Base-by-base conservation (phyloP, 495 filamentous ascomycete species). In the Jackrogersella multiformis region DNA sequence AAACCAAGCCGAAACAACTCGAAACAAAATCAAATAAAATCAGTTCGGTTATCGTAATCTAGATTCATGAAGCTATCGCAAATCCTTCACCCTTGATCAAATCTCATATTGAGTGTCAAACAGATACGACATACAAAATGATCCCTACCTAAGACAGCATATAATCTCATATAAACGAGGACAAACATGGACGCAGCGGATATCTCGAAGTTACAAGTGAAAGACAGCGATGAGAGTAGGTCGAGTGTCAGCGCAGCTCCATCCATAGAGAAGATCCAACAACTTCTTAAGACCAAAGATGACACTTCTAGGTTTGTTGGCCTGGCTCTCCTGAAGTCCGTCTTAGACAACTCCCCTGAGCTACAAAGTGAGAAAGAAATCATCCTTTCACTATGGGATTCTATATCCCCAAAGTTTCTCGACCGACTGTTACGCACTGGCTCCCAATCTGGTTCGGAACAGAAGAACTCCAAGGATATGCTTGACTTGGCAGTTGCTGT, bases 261-360 rank as follows among this genome's bases (percentile, higher is more conserved):
- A 23, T 73, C 73, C 2, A 35, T 82, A 44, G 62, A 77, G 36
- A 81, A 82, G 55, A 78, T 84, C 41, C 68, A 80, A 49, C 66
- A 75, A 0, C 76, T 87, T 18, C 79, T 90, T 6, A 76, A 77
- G 42, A 65, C 85, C 56, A 85, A 84, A 16, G 84, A 88, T 67
- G 88, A 90, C 64, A 90, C 87, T 0, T 84, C 84, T 4, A 82
- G 85, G 48, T 89, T 90, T 53, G 87, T 90, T 35, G 88, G 88
- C 0, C 77, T 90, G n/a, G 84, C 88, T 0, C 74, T 90, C 38
- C 73, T 90, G 35, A 88, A 85, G 56, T 82, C 85, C 6, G 72
- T 88, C 4, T 76, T 89, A 1, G 87, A 88, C 69, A 87, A 86
- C 54, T 75, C 80, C 0, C 68, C 76, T 1, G 77, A 83, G 23